Percentiles rank a stretch among this genome's conserved stretches.
Conservation (phyloP, 805 yeast species). For the Ogataea paraovalis region DNA sequence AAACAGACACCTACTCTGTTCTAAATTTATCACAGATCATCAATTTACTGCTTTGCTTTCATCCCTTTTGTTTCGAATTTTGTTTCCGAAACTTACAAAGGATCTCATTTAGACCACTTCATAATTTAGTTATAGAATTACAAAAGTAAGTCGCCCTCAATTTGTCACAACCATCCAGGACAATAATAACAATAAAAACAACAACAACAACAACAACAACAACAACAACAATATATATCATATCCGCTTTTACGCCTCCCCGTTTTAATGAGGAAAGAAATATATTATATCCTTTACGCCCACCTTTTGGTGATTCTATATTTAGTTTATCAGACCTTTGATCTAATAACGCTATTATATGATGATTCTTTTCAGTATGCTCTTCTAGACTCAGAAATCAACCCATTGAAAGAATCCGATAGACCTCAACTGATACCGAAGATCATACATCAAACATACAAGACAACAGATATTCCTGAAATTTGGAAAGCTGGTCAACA, state of each 20-base stretch:
- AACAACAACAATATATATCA: too few relatives aligned
- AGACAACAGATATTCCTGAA: conserved; percentile 72
- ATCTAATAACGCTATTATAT: conserved; percentile 66
- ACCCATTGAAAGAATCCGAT: conserved; percentile 41
- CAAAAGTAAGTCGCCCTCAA: too few relatives aligned
- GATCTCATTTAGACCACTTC: too few relatives aligned
- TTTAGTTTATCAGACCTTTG: conserved; percentile 61
- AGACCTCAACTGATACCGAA: conserved; percentile 70
- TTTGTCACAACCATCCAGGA: too few relatives aligned
- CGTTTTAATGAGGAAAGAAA: conserved; percentile 55
- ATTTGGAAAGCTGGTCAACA: conserved; percentile 77
- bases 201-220: too few relatives aligned
- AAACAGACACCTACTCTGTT: background rate
- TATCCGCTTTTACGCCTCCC: background rate
- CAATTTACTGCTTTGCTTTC: too few relatives aligned
- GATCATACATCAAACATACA: conserved; percentile 91
- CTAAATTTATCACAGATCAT: background rate
- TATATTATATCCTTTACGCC: conserved; percentile 55
- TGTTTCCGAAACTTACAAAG: too few relatives aligned
- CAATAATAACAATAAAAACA: too few relatives aligned
- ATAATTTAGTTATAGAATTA: too few relatives aligned
- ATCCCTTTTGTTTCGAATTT: too few relatives aligned
- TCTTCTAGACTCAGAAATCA: conserved; percentile 56
- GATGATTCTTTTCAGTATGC: conserved; percentile 70
- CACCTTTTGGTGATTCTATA: conserved; percentile 53